Percentiles rank a stretch among this genome's conserved stretches.
Conservation (phyloP, 2,329 filamentous ascomycete genomes). For the Penicillium sp. region DNA sequence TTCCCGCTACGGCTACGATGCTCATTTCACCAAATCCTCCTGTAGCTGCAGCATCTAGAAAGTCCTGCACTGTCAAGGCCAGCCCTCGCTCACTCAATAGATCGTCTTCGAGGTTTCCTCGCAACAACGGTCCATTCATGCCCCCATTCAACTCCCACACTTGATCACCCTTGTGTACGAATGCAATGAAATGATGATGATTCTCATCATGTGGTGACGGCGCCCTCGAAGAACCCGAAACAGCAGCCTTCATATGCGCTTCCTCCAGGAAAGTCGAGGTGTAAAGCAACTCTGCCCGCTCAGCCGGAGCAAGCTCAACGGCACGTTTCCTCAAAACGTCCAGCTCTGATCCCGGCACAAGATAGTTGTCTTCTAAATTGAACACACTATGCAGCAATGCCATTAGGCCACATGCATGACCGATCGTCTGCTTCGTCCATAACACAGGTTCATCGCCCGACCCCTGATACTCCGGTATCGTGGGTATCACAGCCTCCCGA, state of each 20-base stretch:
- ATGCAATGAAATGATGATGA: constrained; percentile 22
- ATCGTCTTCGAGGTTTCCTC: constrained; percentile 34
- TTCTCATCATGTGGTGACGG: constrained; percentile 20
- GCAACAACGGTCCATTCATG: constrained; percentile 29
- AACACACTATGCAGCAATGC: constrained; percentile 54
- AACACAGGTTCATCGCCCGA: constrained; percentile 54
- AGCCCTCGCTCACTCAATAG: constrained; percentile 20
- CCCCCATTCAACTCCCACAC: constrained; percentile 26
- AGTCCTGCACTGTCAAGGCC: constrained; percentile 16
- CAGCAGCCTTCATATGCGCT: constrained; percentile 26
- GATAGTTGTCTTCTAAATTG: constrained; percentile 49
- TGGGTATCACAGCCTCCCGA: constrained; percentile 44
- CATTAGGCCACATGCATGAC: constrained; percentile 59
- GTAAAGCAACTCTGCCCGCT: constrained; percentile 54
- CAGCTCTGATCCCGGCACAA: constrained; percentile 45
- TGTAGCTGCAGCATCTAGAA: constrained; percentile 13
- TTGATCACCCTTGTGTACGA: constrained; percentile 16
- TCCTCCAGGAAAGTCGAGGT: constrained; percentile 32
- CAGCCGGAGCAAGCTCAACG: constrained; percentile 43
- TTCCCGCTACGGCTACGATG: constrained; percentile 18
- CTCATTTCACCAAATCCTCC: constrained; percentile 18
- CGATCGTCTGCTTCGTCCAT: constrained; percentile 60
- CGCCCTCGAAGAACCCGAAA: constrained; percentile 11
- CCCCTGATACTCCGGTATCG: constrained; percentile 45
- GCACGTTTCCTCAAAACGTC: constrained; percentile 46